Base-by-base conservation (phyloP, 1,139 yeast genomes). In the Candida pseudoviswanathii region DNA sequence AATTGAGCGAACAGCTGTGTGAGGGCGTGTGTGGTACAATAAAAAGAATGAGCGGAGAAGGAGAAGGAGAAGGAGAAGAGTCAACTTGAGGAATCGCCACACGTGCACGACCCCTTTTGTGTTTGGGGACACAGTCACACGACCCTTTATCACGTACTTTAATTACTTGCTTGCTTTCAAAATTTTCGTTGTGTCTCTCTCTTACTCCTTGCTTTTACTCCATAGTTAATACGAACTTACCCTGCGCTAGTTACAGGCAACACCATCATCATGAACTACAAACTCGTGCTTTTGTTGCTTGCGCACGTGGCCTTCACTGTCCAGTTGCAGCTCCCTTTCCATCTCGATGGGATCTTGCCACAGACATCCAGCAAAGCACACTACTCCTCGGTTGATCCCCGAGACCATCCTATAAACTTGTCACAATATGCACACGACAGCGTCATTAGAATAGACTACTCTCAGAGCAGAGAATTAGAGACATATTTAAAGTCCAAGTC, bases 361-460 rank as follows among this genome's bases (percentile, higher is more conserved):
- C 29, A 39, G 10, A 21, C 31, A 6, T 34, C 46, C n/a, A 24
- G 9, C 8, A 47, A 45, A 30, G 32, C 49, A 10, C 67, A 64
- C 47, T 62, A 56, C 45, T 49, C 63, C 2, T 37, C 49, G 2
- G n/a, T 63, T n/a, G 44, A 51, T 26, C 45, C 51, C 5, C 41
- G 51, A 3, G 62, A 68, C 8, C 72, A 71, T 62, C 84, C 84
- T 0, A 66, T 82, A n/a, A 69, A 80, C 54, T 66, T 82, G 36
- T 26, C 56, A 0, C 81, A 79, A 53, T 86, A 86, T 59, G 65
- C 67, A 26, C 73, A 71, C 26, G 77, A 80, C 37, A 68, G 75
- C 43, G 86, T 87, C 10, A 62, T 85, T 11, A 73, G 92, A 57
- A 59, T 71, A 3, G 51, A 60, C 29, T 63, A 63, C 51, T 51